Percentiles rank a stretch among this genome's conserved stretches.
Conservation (phyloP, 1,284 basidiomycete species). For the Naganishia sp. region DNA sequence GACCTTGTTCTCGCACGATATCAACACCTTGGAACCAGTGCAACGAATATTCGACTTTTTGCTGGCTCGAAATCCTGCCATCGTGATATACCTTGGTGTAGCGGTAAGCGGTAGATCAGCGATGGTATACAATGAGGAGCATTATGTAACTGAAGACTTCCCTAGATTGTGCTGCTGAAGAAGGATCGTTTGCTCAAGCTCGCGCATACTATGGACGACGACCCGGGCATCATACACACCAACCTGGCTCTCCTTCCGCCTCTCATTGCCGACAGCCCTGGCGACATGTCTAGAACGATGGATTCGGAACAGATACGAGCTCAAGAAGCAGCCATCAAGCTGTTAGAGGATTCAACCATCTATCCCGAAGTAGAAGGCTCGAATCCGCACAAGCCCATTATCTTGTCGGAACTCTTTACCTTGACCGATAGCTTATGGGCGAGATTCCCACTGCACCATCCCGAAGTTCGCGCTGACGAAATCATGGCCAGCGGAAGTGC, state of each 20-base stretch:
- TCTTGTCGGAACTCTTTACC: conserved; percentile 46
- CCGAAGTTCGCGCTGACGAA: conserved; percentile 43
- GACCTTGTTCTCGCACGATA: conserved; percentile 87
- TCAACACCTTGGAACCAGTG: conserved; percentile 76
- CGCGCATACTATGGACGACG: conserved; percentile 41
- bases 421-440: conserved; percentile 46
- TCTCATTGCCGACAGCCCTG: conserved; percentile 55
- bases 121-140: not conserved
- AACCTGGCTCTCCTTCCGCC: conserved; percentile 71
- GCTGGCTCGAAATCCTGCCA: conserved; percentile 75
- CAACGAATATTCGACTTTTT: conserved; percentile 88
- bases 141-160: not conserved
- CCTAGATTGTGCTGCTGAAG: conserved; percentile 52
- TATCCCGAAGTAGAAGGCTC: conserved; percentile 11
- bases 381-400: conserved; percentile 42
- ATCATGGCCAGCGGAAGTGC: conserved; percentile 49
- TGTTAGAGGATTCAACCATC: conserved; percentile 1
- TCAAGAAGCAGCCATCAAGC: conserved; percentile 1
- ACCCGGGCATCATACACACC: conserved; percentile 65
- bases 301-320: not conserved
- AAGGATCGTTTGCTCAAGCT: conserved; percentile 49
- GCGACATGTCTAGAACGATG: not conserved
- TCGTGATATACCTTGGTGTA: conserved; percentile 75
- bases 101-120: conserved; percentile 60
- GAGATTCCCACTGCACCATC: conserved; percentile 46